phyloP scores from a whole-genome alignment of 2,329 filamentous ascomycete genomes.

The Colletotrichum acutatum region DNA sequence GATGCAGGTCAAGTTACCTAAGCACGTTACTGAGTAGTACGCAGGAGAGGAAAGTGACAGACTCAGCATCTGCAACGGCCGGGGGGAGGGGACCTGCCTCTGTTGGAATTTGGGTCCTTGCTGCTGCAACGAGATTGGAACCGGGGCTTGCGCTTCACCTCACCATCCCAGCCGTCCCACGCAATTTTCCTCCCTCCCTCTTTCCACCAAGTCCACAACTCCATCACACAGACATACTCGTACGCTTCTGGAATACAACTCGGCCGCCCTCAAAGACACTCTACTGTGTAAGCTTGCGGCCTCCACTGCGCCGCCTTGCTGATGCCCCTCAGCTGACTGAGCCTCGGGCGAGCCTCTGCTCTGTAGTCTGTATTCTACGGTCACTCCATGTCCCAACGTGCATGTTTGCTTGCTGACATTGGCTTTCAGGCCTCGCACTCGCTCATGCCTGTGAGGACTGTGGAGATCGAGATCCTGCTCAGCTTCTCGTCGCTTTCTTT shows the following conservation, averaged over 20 bases:
- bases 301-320: background rate
- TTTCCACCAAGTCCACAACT: background rate
- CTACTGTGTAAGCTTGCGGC: background rate
- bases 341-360: constrained; percentile 7
- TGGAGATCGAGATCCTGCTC: background rate
- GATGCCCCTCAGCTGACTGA: background rate
- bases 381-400: background rate
- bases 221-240: background rate
- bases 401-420: background rate
- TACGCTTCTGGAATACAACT: constrained; percentile 32
- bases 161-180: background rate
- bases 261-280: constrained; percentile 2
- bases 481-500: background rate
- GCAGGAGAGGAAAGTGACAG: background rate
- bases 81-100: constrained; percentile 10
- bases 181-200: background rate
- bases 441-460: background rate
- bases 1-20: background rate
- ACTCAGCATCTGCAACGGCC: background rate
- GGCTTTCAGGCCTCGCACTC: background rate
- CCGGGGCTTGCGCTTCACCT: background rate
- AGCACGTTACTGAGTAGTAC: too few relatives aligned
- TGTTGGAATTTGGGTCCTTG: background rate
- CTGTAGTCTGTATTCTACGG: background rate
- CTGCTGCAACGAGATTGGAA: background rate